These are phyloP conservation scores for Trichomonas gallinae DNA, from an alignment of 208 protist species.

Conservation along the genomic window DNA sequence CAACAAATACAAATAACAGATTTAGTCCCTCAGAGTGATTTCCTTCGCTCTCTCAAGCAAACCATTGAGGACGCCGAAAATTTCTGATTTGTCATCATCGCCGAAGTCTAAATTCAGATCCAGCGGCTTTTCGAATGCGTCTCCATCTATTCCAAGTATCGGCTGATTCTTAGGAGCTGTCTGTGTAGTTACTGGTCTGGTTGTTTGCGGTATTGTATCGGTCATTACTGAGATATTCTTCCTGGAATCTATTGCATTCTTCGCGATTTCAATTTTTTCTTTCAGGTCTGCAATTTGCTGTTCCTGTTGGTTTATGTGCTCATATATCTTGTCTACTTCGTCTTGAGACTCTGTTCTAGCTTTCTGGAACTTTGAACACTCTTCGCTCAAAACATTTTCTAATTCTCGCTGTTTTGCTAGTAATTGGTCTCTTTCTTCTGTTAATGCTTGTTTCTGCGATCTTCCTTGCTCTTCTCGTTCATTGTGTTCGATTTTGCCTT, in stretches of 20 bases:
- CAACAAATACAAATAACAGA: no score
- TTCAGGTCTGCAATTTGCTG: not conserved
- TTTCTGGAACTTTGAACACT: not conserved
- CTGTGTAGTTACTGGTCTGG: not conserved
- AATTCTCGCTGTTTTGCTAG: not conserved
- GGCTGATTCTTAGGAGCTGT: not conserved
- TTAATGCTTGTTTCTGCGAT: not conserved
- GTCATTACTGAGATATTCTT: not conserved
- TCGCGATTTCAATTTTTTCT: not conserved
- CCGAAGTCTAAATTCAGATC: not conserved
- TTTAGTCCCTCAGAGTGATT: not conserved
- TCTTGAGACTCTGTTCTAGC: not conserved
- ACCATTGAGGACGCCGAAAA: not conserved
- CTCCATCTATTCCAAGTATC: not conserved
- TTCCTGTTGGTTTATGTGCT: not conserved
- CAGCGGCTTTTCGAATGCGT: not conserved
- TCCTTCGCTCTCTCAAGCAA: not conserved
- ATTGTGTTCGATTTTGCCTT: not conserved
- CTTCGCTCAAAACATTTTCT: not conserved
- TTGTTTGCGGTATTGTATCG: not conserved
- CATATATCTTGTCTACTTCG: not conserved
- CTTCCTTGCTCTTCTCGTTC: not conserved
- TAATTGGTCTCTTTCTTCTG: not conserved
- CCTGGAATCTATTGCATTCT: not conserved
- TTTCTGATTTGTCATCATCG: not conserved